phyloP scores from a whole-genome alignment of 352 stramenopile genomes.

The Albugo candida region DNA sequence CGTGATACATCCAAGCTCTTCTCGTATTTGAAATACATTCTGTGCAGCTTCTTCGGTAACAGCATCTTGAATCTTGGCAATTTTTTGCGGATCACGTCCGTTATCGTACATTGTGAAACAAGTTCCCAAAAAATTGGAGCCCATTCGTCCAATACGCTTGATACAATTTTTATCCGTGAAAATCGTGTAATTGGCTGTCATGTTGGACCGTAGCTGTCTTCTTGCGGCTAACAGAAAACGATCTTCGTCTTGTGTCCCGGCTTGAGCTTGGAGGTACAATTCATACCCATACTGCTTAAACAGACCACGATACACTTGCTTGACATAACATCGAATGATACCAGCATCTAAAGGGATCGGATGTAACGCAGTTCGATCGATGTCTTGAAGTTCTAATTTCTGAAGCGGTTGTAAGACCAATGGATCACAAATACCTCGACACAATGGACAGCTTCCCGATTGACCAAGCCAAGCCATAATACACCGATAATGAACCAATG shows the following conservation, averaged over 20 bases:
- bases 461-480: slow-evolving; percentile 80
- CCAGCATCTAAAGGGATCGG: slow-evolving; percentile 62
- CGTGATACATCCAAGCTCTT: slow-evolving; percentile 67
- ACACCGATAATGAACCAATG: slow-evolving; percentile 70
- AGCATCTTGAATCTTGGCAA: slow-evolving; percentile 74
- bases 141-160: slow-evolving; percentile 75
- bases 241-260: slow-evolving; percentile 67
- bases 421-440: slow-evolving; percentile 56
- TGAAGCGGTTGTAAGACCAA: slow-evolving; percentile 66
- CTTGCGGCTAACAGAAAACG: slow-evolving; percentile 52
- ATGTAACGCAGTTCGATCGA: slow-evolving; percentile 53
- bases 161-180: slow-evolving; percentile 65
- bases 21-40: slow-evolving; percentile 75
- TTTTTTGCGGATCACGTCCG: slow-evolving; percentile 69
- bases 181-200: slow-evolving; percentile 77
- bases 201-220: slow-evolving; percentile 73
- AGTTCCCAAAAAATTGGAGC: slow-evolving; percentile 74
- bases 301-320: slow-evolving; percentile 70
- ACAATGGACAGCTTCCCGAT: slow-evolving; percentile 65
- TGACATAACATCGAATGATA: slow-evolving; percentile 78
- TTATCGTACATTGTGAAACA: slow-evolving; percentile 80
- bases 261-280: slow-evolving; percentile 64
- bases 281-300: slow-evolving; percentile 80
- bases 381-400: slow-evolving; percentile 63
- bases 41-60: slow-evolving; percentile 49